phyloP scores from a whole-genome alignment of 306 rosid genomes.

The Coriaria nepalensis region DNA sequence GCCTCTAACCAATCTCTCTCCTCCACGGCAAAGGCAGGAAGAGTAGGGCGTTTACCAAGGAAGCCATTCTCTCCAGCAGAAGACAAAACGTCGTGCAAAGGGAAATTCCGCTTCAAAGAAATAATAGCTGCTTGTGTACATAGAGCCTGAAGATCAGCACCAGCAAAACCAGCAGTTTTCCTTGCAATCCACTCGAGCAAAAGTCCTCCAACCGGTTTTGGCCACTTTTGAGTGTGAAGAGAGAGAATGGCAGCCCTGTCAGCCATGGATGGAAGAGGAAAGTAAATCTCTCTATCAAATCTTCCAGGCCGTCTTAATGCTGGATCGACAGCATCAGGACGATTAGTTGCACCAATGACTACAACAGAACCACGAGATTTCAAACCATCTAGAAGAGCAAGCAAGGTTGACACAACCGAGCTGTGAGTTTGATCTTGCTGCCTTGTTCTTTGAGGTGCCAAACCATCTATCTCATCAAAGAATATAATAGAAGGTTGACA shows the following conservation, averaged over 20 bases:
- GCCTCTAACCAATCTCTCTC: slow-evolving; percentile 99
- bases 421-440: slow-evolving; percentile 98
- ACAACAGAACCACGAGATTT: slow-evolving; percentile 96
- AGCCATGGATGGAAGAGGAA: slow-evolving; percentile 78
- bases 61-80: slow-evolving; percentile 45
- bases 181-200: slow-evolving; percentile 75
- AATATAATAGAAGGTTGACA: slow-evolving; percentile 96
- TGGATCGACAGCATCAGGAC: slow-evolving; percentile 96
- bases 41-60: slow-evolving; percentile 39
- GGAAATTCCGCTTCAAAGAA: slow-evolving; percentile 88
- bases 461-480: slow-evolving; percentile 97
- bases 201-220: slow-evolving; percentile 65
- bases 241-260: slow-evolving; percentile 96
- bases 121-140: slow-evolving; percentile 92
- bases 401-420: slow-evolving; percentile 95
- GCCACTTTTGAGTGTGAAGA: slow-evolving; percentile 94
- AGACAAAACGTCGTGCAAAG: slow-evolving; percentile 67
- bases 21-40: slow-evolving; percentile 81
- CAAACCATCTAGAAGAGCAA: slow-evolving; percentile 91
- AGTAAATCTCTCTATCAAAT: slow-evolving; percentile 89
- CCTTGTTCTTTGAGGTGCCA: slow-evolving; percentile 84
- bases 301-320: slow-evolving; percentile 95
- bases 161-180: slow-evolving; percentile 86
- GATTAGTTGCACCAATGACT: slow-evolving; percentile 95
- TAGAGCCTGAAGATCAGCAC: slow-evolving; percentile 98